Base-by-base conservation (phyloP, 176 grass and related monocot genomes). In the Cymbopogon citratus region DNA sequence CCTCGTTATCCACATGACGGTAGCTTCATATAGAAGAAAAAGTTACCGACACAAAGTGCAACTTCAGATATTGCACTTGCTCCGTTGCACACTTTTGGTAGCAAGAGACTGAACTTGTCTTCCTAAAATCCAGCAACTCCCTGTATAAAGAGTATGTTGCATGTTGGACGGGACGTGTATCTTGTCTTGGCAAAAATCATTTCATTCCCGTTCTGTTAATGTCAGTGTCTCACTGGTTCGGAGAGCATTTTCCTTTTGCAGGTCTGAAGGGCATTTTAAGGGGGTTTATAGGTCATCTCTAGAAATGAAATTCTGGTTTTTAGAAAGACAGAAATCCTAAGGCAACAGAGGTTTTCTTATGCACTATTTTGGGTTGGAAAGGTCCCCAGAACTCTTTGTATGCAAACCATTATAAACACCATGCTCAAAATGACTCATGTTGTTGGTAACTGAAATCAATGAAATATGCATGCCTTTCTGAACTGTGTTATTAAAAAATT, bases 1-100 rank as follows among this genome's bases (percentile, higher is more conserved):
- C 75, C 88, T 75, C 44, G 63, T 65, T 81, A 39, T 45, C 64
- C 82, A 12, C 44, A 56, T 81, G 82, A 49, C 38, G 39, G 21
- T 81, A 76, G 62, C 56, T 77, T 62, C 44, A 66, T 89, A 21
- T 80, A 48, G 44, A 41, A 74, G 41, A 69, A 33, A 44, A 28
- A 51, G 27, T n/a, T 9, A 46, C 10, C 36, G 16, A 78, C 23
- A 71, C 38, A 74, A 84, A 9, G 23, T 51, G 62, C 31, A 33
- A 1, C 31, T 33, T 33, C 31, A 3, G 31, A 3, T 33, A 33
- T 33, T 33, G 31, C 31, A 33, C 31, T 33, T 33, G 62, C 67
- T 21, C 28, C 21, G 10, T 66, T 1, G 21, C 35, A 36, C 49
- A 69, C 39, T 84, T 63, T 51, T 33, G 70, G 70, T 67, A 40